These are phyloP conservation scores for Ramalina peruviana DNA, from an alignment of 495 filamentous ascomycete species.

Conservation along the genomic window DNA sequence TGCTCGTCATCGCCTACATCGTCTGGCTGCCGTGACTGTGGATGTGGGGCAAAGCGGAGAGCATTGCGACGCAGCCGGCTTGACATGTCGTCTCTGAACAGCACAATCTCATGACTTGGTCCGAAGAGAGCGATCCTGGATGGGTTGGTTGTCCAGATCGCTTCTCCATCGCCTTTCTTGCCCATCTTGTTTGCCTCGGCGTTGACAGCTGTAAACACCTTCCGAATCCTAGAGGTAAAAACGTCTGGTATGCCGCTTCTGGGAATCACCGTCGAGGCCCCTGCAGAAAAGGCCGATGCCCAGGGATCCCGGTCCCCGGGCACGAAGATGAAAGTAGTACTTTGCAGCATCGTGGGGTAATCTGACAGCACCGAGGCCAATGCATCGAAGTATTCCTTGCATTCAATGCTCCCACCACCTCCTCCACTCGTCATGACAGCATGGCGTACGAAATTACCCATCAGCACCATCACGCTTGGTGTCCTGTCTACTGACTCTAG, in stretches of 20 bases:
- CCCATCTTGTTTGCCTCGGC: conserved; percentile 37
- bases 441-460: conserved; percentile 70
- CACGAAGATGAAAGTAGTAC: conserved; percentile 76
- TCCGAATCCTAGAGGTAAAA: conserved; percentile 70
- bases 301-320: conserved; percentile 95
- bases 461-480: conserved; percentile 64
- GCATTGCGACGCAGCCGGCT: conserved; percentile 60
- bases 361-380: conserved; percentile 74
- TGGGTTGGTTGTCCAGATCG: conserved; percentile 80
- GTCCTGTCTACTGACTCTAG: conserved; percentile 45
- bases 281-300: conserved; percentile 71
- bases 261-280: conserved; percentile 64
- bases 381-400: conserved; percentile 85
- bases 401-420: conserved; percentile 62
- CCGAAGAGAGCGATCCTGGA: conserved; percentile 70
- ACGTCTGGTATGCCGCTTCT: conserved; percentile 63
- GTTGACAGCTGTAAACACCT: conserved; percentile 66
- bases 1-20: conserved; percentile 9
- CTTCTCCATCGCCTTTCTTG: conserved; percentile 46
- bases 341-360: conserved; percentile 66
- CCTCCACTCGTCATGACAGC: conserved; percentile 53
- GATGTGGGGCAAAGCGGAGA: conserved; percentile 39
- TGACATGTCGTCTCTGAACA: conserved; percentile 76
- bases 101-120: conserved; percentile 66
- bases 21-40: conserved; percentile 16